A percentile compares a stretch with the other conserved stretches of the same genome.
Evolutionary conservation across 306 rosid species (phyloP).

Genomic region (Quercus alba): DNA sequence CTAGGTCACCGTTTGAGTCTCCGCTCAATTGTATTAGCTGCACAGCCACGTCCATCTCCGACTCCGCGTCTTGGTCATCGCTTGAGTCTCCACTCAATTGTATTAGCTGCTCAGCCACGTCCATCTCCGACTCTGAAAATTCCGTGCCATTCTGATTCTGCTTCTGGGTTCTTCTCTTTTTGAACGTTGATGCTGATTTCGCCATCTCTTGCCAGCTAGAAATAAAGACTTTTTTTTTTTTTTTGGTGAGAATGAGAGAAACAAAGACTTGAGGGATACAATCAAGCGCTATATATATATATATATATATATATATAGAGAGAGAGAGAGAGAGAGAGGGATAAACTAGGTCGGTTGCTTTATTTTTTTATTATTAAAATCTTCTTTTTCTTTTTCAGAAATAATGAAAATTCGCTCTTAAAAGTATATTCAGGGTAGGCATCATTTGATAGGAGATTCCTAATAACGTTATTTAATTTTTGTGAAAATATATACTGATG

Average conservation of each 20-base stretch:
- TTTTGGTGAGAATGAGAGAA: no score
- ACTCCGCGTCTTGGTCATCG: background rate
- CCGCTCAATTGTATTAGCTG: slow-evolving; percentile 44
- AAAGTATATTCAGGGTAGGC: no score
- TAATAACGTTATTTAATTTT: accelerated
- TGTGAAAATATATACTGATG: accelerated
- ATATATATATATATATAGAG: background rate
- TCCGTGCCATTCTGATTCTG: no score
- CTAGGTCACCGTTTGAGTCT: background rate
- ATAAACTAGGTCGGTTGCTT: background rate
- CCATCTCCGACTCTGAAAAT: slow-evolving; percentile 28
- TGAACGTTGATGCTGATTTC: slow-evolving; percentile 12
- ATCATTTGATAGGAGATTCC: accelerated
- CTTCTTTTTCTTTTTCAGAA: no score
- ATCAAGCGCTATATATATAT: background rate
- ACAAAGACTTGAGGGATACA: background rate
- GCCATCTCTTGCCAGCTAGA: slow-evolving; percentile 5
- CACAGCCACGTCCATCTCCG: slow-evolving; percentile 43
- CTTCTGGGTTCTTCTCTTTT: slow-evolving; percentile 7
- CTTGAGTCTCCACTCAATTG: no score
- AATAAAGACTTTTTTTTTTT: background rate
- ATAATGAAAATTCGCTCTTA: no score
- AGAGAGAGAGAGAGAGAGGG: no score
- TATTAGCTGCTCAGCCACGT: slow-evolving; percentile 42
- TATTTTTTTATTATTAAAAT: no score